phyloP scores from a whole-genome alignment of 768 basidiomycete genomes.

The Heimioporus sp. region DNA sequence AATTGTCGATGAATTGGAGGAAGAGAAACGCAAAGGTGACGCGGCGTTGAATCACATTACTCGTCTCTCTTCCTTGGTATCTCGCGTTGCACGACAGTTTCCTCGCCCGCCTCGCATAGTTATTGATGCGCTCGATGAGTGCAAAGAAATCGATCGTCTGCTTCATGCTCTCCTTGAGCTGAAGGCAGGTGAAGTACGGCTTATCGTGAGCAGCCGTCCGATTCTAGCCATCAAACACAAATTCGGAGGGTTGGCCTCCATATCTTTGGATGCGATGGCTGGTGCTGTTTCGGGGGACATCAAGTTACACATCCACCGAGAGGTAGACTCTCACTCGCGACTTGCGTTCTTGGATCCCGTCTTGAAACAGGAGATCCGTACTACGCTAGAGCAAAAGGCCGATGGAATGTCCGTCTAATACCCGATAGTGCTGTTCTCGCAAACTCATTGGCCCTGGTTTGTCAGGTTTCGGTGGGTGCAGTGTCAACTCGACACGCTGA shows the following conservation, averaged over 20 bases:
- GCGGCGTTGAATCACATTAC: too few relatives aligned
- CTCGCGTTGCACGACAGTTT: neutral
- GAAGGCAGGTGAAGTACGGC: neutral
- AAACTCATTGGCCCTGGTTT: neutral
- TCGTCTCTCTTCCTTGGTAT: neutral
- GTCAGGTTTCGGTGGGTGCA: conserved; percentile 2
- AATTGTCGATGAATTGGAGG: too few relatives aligned
- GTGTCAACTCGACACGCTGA: neutral
- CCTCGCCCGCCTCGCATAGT: conserved; percentile 2
- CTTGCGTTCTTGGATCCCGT: neutral
- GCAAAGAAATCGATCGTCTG: neutral
- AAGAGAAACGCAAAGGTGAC: too few relatives aligned
- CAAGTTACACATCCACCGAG: conserved; percentile 1
- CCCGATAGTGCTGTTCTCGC: neutral
- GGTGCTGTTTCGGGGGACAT: conserved; percentile 5
- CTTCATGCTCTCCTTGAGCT: conserved; percentile 1
- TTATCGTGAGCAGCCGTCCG: conserved; percentile 13
- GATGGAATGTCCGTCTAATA: neutral
- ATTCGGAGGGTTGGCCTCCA: neutral
- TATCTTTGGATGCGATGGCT: conserved; percentile 4
- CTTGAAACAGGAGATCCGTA: conserved; percentile 6
- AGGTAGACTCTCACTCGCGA: neutral
- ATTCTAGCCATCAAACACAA: conserved; percentile 5
- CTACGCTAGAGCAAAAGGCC: neutral
- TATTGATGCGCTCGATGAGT: conserved; percentile 21